phyloP scores from a whole-genome alignment of 2,329 filamentous ascomycete genomes.

The Verticillium zaregamsianum region DNA sequence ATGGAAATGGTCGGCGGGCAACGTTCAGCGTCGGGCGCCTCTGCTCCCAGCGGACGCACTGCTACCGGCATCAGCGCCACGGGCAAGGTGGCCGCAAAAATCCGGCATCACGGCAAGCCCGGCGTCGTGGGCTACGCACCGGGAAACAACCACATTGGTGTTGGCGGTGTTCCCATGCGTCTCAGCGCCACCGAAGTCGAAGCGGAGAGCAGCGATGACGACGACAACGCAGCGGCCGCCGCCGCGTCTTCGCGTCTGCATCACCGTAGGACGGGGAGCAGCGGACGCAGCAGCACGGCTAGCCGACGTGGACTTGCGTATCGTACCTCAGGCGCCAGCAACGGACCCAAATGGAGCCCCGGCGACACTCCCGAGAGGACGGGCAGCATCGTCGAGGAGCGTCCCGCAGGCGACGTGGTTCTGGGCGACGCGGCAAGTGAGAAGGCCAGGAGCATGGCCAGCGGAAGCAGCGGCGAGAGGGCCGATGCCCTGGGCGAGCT shows the following conservation, averaged over 20 bases:
- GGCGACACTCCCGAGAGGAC: conserved; percentile 52
- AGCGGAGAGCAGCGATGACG: conserved; percentile 77
- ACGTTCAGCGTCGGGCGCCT: conserved; percentile 44
- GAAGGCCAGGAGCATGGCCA: conserved; percentile 46
- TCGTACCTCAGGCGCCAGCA: conserved; percentile 45
- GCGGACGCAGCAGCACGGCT: conserved; percentile 62
- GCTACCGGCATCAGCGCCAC: conserved; percentile 59
- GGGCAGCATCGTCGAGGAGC: conserved; percentile 45
- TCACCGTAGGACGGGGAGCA: conserved; percentile 71
- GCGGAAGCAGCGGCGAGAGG: conserved; percentile 55
- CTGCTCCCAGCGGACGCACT: conserved; percentile 42
- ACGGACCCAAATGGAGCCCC: conserved; percentile 45
- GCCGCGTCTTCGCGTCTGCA: conserved; percentile 17
- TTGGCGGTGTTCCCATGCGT: conserved; percentile 81
- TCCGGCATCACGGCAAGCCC: conserved; percentile 79
- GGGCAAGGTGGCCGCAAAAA: conserved; percentile 75
- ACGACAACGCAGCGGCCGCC: conserved; percentile 38
- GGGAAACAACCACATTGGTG: conserved; percentile 68
- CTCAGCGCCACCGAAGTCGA: conserved; percentile 95
- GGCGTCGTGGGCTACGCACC: conserved; percentile 76
- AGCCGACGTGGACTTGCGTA: conserved; percentile 45
- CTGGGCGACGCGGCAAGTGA: conserved; percentile 36
- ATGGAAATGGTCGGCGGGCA: conserved; percentile 71
- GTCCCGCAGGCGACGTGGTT: conserved; percentile 16
- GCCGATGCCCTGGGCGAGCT: conserved; percentile 59